Conservation (phyloP, 2,329 filamentous ascomycete genomes). For the Ascocoryne sarcoides region DNA sequence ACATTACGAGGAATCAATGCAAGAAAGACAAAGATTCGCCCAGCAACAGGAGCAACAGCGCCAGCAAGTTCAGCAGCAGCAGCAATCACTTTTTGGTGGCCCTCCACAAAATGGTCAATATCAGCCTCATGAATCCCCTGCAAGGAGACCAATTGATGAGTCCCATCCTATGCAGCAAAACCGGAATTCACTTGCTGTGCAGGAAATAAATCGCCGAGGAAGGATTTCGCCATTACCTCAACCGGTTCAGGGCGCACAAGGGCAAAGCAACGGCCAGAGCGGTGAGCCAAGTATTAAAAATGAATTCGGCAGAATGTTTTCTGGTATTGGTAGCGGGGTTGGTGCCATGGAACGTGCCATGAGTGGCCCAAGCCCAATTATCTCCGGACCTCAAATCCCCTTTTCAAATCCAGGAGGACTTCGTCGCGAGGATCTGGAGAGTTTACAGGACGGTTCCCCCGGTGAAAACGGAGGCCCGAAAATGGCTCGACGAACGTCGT, state of each 20-base stretch:
- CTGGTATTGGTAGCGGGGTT: conserved; percentile 72
- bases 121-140: conserved; percentile 37
- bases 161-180: conserved; percentile 43
- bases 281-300: conserved; percentile 87
- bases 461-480: conserved; percentile 30
- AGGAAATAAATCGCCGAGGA: conserved; percentile 69
- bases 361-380: conserved; percentile 36
- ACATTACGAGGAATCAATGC: conserved; percentile 24
- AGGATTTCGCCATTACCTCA: conserved; percentile 84
- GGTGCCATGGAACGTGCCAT: conserved; percentile 36
- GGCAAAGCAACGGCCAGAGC: conserved; percentile 66
- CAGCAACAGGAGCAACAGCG: conserved; percentile 30
- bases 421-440: conserved; percentile 44
- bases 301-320: conserved; percentile 91
- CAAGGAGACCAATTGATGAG: conserved; percentile 38
- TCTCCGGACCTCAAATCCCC: conserved; percentile 43
- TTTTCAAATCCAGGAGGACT: conserved; percentile 38
- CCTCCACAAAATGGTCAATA: conserved; percentile 34
- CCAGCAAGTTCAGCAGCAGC: conserved; percentile 31
- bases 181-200: conserved; percentile 63
- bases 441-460: conserved; percentile 35
- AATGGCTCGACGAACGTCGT: conserved; percentile 34
- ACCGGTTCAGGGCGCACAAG: conserved; percentile 85
- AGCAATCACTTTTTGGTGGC: conserved; percentile 28
- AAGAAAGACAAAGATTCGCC: conserved; percentile 28